phyloP scores from a whole-genome alignment of 805 yeast genomes.

The Candida coquimbonensis region DNA sequence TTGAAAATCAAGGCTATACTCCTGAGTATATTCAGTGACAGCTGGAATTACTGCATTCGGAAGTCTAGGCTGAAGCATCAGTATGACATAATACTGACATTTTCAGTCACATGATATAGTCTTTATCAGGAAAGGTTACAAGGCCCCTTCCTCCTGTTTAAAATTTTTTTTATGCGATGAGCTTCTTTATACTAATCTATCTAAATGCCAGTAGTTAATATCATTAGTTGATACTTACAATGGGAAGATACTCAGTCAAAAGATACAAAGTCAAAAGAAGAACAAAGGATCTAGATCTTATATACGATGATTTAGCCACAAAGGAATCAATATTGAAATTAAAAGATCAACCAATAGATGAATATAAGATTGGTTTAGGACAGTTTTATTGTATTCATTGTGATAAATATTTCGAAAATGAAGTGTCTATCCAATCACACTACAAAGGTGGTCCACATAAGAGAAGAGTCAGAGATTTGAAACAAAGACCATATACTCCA shows the following conservation, averaged over 20 bases:
- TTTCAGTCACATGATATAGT: background rate
- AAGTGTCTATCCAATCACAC: slow-evolving; percentile 66
- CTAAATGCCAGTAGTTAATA: too few species aligned
- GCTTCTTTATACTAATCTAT: background rate
- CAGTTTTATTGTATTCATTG: slow-evolving; percentile 93
- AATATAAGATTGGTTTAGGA: slow-evolving; percentile 87
- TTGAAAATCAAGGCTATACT: too few species aligned
- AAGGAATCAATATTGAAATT: slow-evolving; percentile 56
- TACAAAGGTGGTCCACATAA: slow-evolving; percentile 73
- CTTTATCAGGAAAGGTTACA: too few species aligned
- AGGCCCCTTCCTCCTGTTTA: background rate
- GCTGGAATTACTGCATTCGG: background rate
- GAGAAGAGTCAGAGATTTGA: slow-evolving; percentile 72
- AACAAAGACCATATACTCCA: slow-evolving; percentile 75
- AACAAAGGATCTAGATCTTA: slow-evolving; percentile 76
- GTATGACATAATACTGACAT: background rate
- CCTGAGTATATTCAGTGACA: background rate
- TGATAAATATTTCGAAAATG: slow-evolving; percentile 84
- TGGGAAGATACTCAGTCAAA: slow-evolving; percentile 82
- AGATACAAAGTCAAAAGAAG: slow-evolving; percentile 88
- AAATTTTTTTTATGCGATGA: slow-evolving; percentile 3
- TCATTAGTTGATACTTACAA: too few species aligned
- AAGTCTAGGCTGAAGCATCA: background rate
- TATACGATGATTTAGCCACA: slow-evolving; percentile 65
- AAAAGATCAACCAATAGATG: slow-evolving; percentile 81